Conservation (phyloP, 805 yeast genomes). For the Candida hungchunana region DNA sequence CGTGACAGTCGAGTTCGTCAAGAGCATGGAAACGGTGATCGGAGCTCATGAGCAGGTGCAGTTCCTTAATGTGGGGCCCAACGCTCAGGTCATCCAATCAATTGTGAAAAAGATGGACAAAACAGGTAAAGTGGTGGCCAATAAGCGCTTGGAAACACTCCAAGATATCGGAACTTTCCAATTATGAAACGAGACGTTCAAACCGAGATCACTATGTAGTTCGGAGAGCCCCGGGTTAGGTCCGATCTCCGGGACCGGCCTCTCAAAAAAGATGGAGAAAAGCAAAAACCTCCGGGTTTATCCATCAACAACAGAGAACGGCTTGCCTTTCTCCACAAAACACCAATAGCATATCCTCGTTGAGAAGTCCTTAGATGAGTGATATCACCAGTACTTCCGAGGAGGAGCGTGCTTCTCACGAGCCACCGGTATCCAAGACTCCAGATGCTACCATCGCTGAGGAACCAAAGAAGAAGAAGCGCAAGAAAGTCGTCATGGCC, state of each 20-base stretch:
- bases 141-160: conserved; percentile 9
- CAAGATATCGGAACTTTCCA: conserved; percentile 7
- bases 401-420: too few relatives aligned
- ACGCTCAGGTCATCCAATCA: conserved; percentile 19
- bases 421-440: too few relatives aligned
- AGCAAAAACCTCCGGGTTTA: background rate
- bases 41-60: conserved; percentile 2
- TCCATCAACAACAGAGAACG: too few relatives aligned
- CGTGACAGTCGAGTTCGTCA: conserved; percentile 41
- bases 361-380: background rate
- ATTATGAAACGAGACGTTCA: background rate
- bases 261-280: background rate
- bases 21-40: conserved; percentile 28
- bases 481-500: conserved; percentile 46
- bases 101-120: conserved; percentile 15
- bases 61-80: conserved; percentile 25
- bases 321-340: too few relatives aligned
- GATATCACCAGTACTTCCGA: background rate
- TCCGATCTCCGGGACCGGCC: conserved; percentile 3
- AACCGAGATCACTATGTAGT: too few relatives aligned
- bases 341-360: background rate
- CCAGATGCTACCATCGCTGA: conserved; percentile 8
- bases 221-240: background rate
- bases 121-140: conserved; percentile 5
- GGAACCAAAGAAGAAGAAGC: conserved; percentile 38